These are phyloP conservation scores for Acanthamoeba lenticulata DNA, from an alignment of 208 protist genomes.

Conservation along the genomic window DNA sequence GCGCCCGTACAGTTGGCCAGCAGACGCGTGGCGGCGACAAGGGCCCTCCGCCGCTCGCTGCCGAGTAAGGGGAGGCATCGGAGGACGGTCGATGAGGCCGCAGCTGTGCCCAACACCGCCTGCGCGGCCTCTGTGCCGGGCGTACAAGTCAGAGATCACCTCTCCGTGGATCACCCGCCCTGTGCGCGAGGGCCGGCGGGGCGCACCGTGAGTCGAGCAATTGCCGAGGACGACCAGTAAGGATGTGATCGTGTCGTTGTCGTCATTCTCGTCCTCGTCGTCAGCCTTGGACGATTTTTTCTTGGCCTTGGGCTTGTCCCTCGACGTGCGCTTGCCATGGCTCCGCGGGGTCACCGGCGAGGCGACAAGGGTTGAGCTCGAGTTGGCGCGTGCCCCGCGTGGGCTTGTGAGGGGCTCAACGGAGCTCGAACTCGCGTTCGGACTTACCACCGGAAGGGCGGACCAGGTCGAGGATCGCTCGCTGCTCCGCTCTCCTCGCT, in stretches of 20 bases:
- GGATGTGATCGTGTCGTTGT: neutral
- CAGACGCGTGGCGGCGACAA: neutral
- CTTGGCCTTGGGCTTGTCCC: constrained; percentile 13
- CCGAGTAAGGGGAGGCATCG: neutral
- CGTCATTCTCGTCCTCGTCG: neutral
- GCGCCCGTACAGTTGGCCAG: constrained; percentile 15
- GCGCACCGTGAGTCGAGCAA: neutral
- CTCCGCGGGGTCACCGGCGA: neutral
- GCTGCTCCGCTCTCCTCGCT: neutral
- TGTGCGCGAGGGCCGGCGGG: no score
- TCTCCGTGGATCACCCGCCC: no score
- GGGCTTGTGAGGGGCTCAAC: no score
- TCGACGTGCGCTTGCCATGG: neutral
- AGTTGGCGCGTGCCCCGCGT: no score
- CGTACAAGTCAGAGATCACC: no score
- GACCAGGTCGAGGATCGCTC: neutral
- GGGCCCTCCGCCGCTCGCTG: neutral
- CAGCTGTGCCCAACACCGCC: no score
- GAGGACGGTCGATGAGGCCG: neutral
- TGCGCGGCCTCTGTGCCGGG: no score
- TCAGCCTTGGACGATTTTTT: neutral
- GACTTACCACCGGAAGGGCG: no score
- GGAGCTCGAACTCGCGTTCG: neutral
- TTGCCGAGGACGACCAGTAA: neutral
- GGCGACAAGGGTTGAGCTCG: neutral